phyloP scores from a whole-genome alignment of 2,329 filamentous ascomycete genomes.

The Fusarium papillatum region DNA sequence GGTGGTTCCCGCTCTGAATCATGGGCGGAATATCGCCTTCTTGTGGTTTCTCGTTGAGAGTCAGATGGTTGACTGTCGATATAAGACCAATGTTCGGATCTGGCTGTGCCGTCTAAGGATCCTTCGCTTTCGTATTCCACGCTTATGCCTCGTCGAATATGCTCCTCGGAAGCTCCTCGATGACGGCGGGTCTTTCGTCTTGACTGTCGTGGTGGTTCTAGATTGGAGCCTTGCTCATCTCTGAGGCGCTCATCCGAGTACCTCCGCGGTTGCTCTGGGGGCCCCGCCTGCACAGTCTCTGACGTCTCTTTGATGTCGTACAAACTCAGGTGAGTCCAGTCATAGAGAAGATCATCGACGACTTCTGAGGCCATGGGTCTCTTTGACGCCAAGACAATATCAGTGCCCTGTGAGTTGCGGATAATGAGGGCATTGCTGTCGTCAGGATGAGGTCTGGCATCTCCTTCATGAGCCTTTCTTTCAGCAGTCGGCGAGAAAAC shows the following conservation, averaged over 20 bases:
- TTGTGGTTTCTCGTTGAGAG: background rate
- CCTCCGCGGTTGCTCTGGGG: background rate
- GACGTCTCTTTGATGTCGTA: background rate
- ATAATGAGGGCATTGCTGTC: background rate
- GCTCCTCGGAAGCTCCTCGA: background rate
- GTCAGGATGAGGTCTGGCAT: background rate
- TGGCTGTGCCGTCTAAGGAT: background rate
- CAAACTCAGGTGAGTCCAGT: constrained; percentile 2
- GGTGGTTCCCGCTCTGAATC: background rate
- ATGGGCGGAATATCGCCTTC: background rate
- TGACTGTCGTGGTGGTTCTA: background rate
- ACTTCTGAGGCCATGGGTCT: background rate
- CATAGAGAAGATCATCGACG: background rate
- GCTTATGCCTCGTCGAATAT: background rate
- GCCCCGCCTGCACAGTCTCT: background rate
- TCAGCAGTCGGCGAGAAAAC: background rate
- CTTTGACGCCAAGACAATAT: background rate
- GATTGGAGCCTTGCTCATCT: background rate
- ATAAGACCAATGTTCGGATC: background rate
- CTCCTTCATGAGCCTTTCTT: background rate
- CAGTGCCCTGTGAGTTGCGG: background rate
- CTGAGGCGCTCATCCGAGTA: background rate
- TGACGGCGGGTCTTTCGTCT: background rate
- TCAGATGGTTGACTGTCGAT: background rate
- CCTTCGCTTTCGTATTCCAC: background rate